Evolutionary conservation across 1,139 yeast species (phyloP).

Genomic region (Suhomyces choctaworum): DNA sequence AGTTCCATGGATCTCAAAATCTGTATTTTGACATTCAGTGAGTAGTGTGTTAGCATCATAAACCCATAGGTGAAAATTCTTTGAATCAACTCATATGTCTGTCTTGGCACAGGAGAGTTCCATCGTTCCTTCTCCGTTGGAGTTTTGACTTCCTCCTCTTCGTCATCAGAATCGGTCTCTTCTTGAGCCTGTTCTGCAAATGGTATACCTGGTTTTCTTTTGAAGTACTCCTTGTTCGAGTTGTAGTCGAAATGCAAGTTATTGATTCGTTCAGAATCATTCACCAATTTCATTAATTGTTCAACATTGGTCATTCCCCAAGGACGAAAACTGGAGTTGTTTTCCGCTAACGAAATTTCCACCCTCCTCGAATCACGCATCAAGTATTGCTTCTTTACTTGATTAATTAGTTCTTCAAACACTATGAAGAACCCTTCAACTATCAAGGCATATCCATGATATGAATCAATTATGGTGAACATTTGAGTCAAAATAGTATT

Average conservation of each 20-base stretch:
- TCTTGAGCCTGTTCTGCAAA: constrained; percentile 34
- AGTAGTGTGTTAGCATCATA: constrained; percentile 67
- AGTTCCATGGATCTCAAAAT: constrained; percentile 53
- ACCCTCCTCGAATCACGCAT: constrained; percentile 13
- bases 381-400: constrained; percentile 47
- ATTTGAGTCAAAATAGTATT: constrained; percentile 72
- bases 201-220: constrained; percentile 34
- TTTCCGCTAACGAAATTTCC: constrained; percentile 13
- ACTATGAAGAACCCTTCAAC: constrained; percentile 76
- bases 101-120: constrained; percentile 63
- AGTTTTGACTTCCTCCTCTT: constrained; percentile 22
- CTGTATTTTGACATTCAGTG: constrained; percentile 54
- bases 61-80: constrained; percentile 71
- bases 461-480: constrained; percentile 75
- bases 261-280: constrained; percentile 36
- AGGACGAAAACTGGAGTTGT: constrained; percentile 39
- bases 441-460: constrained; percentile 74
- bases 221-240: constrained; percentile 35
- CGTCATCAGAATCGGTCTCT: constrained; percentile 45
- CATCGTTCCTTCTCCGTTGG: constrained; percentile 36
- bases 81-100: constrained; percentile 57
- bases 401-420: constrained; percentile 62
- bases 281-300: constrained; percentile 43
- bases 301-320: constrained; percentile 53
- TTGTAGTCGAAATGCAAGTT: constrained; percentile 35